Evolutionary conservation across 805 yeast genomes (phyloP), one percentile per base, ranked within the genome.

Genomic region (Yarrowia porcina): DNA sequence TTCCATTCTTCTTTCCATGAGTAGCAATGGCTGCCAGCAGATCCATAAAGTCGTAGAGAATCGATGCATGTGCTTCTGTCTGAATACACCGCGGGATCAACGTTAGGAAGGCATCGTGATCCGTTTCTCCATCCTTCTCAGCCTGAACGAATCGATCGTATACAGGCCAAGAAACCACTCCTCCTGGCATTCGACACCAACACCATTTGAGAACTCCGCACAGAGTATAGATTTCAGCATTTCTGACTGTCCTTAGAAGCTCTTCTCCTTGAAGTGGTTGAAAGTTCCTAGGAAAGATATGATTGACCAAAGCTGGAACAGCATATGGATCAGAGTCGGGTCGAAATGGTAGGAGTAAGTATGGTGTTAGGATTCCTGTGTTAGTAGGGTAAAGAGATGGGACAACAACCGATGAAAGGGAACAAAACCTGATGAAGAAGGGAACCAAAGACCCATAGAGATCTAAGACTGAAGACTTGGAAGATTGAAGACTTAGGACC

Each of bases 21-120:
- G 96, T 84, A 0, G 96, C 85, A 42, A 91, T 75, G 11, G 90
- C 81, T 11, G 90, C 88, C 45, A 92, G 75, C 35, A 91, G 79
- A 70, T 91, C 97, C 68, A 90, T 82, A 69, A 90, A 92, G 71
- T 89, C 96, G 72, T 89, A 89, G 4, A 89, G 93, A 4, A 92
- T 89, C 1, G 94, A 86, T 0, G 96, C 96, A 74, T 90, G 97
- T 5, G 93, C 87, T 1, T 94, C 90, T 0, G 94, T 86, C 2
- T 87, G 82, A 21, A 90, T 77, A 73, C 96, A 88, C 65, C 84
- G 85, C 1, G 97, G 97, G 90, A 91, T 88, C 63, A 88, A 82
- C 57, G 86, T 86, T 45, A 89, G 74, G 70, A 91, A 91, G 0
- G 96, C 89, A 65, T 81, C 82, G 1, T 84, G 83, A 62, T 84